A percentile compares a stretch with the other conserved stretches of the same genome.
Conservation (phyloP, 768 basidiomycete species). For the Lactarius evosmus region DNA sequence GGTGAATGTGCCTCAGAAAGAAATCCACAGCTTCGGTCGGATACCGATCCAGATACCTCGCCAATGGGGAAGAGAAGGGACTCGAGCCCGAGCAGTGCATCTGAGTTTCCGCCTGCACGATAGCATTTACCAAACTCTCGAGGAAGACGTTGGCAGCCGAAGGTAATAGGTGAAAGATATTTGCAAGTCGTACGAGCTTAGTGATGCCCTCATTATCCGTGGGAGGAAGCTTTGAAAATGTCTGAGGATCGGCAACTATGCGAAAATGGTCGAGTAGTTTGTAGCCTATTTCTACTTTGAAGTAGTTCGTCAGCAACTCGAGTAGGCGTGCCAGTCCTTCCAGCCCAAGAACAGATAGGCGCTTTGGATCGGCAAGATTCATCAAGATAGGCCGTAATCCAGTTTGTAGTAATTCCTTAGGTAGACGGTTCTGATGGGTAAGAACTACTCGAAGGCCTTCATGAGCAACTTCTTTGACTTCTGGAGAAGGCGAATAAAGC, state of each 20-base stretch:
- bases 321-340: constrained; percentile 93
- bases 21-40: constrained; percentile 81
- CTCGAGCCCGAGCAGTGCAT: constrained; percentile 88
- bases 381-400: constrained; percentile 95
- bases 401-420: constrained; percentile 92
- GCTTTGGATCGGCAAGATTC: constrained; percentile 95
- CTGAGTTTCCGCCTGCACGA: constrained; percentile 88
- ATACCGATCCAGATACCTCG: constrained; percentile 89
- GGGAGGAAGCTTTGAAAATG: constrained; percentile 74
- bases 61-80: constrained; percentile 91
- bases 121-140: constrained; percentile 76
- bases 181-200: constrained; percentile 90
- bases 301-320: constrained; percentile 95
- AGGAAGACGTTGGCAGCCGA: constrained; percentile 91
- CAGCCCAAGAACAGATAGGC: constrained; percentile 84
- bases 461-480: constrained; percentile 94
- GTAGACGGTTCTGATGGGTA: constrained; percentile 84
- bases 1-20: constrained; percentile 74
- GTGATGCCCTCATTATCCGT: constrained; percentile 88
- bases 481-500: constrained; percentile 84
- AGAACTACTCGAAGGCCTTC: constrained; percentile 89
- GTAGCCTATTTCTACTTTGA: constrained; percentile 98
- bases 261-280: constrained; percentile 97
- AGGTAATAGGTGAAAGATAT: constrained; percentile 95
- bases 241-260: constrained; percentile 84